These are phyloP conservation scores for Malassezia obtusa DNA, from an alignment of 1,284 basidiomycete genomes.

Conservation along the genomic window DNA sequence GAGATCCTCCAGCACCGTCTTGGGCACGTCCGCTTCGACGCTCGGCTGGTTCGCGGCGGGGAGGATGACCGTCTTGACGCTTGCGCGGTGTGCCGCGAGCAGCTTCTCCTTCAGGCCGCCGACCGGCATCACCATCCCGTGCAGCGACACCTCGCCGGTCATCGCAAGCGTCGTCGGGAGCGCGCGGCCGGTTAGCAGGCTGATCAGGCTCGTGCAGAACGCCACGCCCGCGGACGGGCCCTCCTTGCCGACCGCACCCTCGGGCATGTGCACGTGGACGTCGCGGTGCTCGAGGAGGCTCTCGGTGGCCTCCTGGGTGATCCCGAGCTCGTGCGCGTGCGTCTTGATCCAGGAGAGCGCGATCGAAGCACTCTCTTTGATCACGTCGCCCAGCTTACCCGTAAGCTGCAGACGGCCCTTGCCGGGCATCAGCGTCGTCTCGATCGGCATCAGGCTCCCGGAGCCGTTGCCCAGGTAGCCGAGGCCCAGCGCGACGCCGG, in stretches of 20 bases:
- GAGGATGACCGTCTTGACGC: slow-evolving; percentile 40
- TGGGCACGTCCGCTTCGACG: slow-evolving; percentile 46
- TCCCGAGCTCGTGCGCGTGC: slow-evolving; percentile 76
- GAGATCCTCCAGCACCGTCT: slow-evolving; percentile 37
- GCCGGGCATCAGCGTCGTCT: slow-evolving; percentile 51
- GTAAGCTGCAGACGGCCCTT: slow-evolving; percentile 64
- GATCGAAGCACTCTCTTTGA: slow-evolving; percentile 88
- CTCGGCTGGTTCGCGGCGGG: slow-evolving; percentile 45
- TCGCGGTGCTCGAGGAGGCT: slow-evolving; percentile 65
- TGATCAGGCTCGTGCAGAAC: slow-evolving; percentile 79
- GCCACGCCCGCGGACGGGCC: slow-evolving; percentile 93
- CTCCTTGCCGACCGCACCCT: slow-evolving; percentile 89
- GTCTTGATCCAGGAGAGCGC: slow-evolving; percentile 85
- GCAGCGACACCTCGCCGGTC: slow-evolving; percentile 46
- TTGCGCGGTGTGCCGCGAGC: slow-evolving; percentile 42
- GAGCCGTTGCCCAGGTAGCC: slow-evolving; percentile 93
- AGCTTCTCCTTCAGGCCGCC: slow-evolving; percentile 48
- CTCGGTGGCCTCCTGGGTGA: slow-evolving; percentile 58
- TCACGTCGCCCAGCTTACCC: slow-evolving; percentile 94
- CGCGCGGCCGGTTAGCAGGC: slow-evolving; percentile 56
- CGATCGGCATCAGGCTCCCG: slow-evolving; percentile 92
- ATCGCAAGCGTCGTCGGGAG: slow-evolving; percentile 42
- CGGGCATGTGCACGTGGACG: slow-evolving; percentile 48
- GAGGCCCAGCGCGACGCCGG: slow-evolving; percentile 85
- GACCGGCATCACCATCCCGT: slow-evolving; percentile 45